A percentile compares a stretch with the other conserved stretches of the same genome.
Conservation (phyloP, 768 basidiomycete genomes). For the Collybia mongolica region DNA sequence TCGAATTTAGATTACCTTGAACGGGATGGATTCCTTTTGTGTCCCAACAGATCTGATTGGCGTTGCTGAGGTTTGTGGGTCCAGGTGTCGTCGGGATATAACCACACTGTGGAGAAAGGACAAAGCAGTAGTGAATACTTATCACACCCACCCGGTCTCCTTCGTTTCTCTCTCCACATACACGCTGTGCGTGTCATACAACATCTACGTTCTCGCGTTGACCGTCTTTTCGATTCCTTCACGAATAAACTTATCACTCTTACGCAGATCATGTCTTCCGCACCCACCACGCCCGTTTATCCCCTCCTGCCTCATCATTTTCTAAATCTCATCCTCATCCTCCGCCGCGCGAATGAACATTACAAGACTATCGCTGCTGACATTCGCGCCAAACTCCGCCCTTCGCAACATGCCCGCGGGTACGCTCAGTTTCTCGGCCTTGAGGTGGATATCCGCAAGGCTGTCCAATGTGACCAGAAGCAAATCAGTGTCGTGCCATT, state of each 20-base stretch:
- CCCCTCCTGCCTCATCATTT: constrained; percentile 25
- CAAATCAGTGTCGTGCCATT: constrained; percentile 39
- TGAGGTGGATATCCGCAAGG: constrained; percentile 38
- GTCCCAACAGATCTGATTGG: constrained; percentile 11
- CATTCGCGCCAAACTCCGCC: constrained; percentile 31
- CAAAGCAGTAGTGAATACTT: constrained; percentile 18
- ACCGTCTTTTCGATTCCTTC: constrained; percentile 6
- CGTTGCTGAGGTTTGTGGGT: constrained; percentile 27
- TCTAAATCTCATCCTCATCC: constrained; percentile 35
- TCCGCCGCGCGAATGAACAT: constrained; percentile 42
- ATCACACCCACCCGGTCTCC: constrained; percentile 7
- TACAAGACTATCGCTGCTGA: constrained; percentile 36
- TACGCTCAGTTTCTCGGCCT: constrained; percentile 45
- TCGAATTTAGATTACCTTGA: too few relatives aligned
- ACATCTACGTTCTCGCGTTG: constrained; percentile 10
- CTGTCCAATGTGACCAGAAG: constrained; percentile 35
- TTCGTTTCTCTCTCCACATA: constrained; percentile 15
- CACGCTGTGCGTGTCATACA: constrained; percentile 35
- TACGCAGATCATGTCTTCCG: constrained; percentile 17
- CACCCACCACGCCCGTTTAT: constrained; percentile 5
- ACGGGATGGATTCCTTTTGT: constrained; percentile 17
- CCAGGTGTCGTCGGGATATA: constrained; percentile 21
- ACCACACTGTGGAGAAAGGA: constrained; percentile 2
- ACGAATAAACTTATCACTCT: constrained; percentile 1
- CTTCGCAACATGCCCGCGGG: constrained; percentile 47